Base-by-base conservation (phyloP, 768 basidiomycete species). In the Kwoniella dendrophila region DNA sequence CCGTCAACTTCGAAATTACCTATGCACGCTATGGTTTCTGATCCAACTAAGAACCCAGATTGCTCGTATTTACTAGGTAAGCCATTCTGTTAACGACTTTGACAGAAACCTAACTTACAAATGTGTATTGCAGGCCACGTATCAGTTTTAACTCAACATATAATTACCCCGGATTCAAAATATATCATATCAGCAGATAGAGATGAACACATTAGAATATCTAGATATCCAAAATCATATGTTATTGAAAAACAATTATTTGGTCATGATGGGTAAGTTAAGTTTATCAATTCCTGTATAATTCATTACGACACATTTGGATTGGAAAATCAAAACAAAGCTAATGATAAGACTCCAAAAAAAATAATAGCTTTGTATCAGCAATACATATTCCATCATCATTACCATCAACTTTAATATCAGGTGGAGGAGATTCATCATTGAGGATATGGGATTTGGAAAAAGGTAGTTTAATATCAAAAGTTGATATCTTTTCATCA, bases 201-300 rank as follows among this genome's bases (percentile, higher is more conserved):
- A 45, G 96, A 99, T 73, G 96, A 98, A 75, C 96, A 98, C 74
- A 88, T 99, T 52, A 84, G 96, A 56, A 84, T 95, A 16, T 93
- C 90, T 71, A 86, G 90, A 85, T 98, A 84, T 73, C 96, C 96
- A 0, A 82, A 88, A 56, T 90, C 92, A 18, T 89, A 88, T 68
- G 84, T 84, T 44, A 89, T 97, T 64, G 92, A 97, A 77, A 86
- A 84, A 64, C 97, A 86, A 77, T 89, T 93, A 65, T 83, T 94
- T 27, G 71, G 71, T 8, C 92, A 93, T 12, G 90, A 93, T 72
- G 82, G 82, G 68, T 89, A 24, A 86, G 92, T 93, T 64, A 68
- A 86, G 76, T 27, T n/a, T n/a, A n/a, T n/a, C n/a, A n/a, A n/a
- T n/a, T n/a, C 2, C 11, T 18, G 32, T 56, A 32, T 22, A 38